A percentile compares a stretch with the other conserved stretches of the same genome.
These are phyloP conservation scores for Colletotrichum lini DNA, from an alignment of 2,329 filamentous ascomycete genomes.

Conservation along the genomic window DNA sequence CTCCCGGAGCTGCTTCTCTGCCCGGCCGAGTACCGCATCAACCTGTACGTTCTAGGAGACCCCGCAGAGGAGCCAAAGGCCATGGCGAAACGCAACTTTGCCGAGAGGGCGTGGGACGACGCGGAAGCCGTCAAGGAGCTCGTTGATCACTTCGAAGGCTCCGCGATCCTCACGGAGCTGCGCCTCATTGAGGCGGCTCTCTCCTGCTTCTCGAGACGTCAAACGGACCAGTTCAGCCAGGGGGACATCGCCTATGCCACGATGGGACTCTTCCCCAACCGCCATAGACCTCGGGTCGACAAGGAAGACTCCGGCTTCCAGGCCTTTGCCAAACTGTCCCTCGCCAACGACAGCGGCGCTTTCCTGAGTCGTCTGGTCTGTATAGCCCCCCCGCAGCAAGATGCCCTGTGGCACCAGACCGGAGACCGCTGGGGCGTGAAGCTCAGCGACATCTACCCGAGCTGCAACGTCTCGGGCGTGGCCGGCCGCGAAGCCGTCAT, in stretches of 20 bases:
- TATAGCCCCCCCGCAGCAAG: constrained; percentile 44
- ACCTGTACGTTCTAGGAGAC: constrained; percentile 48
- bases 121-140: constrained; percentile 49
- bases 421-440: constrained; percentile 50
- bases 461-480: constrained; percentile 52
- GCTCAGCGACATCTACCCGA: constrained; percentile 54
- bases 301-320: constrained; percentile 53
- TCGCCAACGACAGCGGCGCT: constrained; percentile 53
- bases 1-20: constrained; percentile 56
- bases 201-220: constrained; percentile 49
- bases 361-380: constrained; percentile 54
- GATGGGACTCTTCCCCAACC: constrained; percentile 51
- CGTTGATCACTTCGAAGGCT: constrained; percentile 53
- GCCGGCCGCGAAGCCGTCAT: constrained; percentile 53
- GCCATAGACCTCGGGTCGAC: constrained; percentile 51
- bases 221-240: constrained; percentile 45
- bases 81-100: constrained; percentile 52
- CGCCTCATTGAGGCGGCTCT: constrained; percentile 51
- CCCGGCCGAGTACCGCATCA: constrained; percentile 41
- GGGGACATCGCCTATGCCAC: constrained; percentile 55
- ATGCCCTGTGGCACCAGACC: constrained; percentile 51
- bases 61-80: constrained; percentile 42
- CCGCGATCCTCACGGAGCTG: constrained; percentile 50
- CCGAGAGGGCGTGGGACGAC: constrained; percentile 50
- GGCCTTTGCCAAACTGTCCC: constrained; percentile 53